Evolutionary conservation across 345 rosid species (phyloP).

Genomic region (Syzygium aqueum): DNA sequence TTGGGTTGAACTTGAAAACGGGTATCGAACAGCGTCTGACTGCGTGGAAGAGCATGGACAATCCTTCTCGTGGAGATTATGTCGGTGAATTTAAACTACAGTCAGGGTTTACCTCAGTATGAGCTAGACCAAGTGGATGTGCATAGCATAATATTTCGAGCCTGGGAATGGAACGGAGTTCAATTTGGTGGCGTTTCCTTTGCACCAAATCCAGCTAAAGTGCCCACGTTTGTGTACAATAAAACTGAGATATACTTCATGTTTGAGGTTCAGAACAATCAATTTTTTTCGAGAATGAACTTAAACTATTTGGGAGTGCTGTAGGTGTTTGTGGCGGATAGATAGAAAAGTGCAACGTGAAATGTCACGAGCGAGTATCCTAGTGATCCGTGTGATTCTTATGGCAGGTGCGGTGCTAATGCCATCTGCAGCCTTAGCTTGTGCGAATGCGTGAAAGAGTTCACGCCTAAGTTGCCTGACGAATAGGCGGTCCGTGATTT

Average conservation of each 20-base stretch:
- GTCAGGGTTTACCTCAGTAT: conserved; percentile 4
- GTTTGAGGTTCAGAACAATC: background rate
- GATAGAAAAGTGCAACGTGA: background rate
- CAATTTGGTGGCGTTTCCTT: conserved; percentile 14
- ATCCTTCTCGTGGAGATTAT: conserved; percentile 20
- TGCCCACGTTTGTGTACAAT: background rate
- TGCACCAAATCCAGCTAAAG: conserved; percentile 1
- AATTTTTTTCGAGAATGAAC: background rate
- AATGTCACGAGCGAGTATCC: background rate
- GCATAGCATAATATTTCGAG: background rate
- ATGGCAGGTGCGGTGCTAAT: conserved; percentile 3
- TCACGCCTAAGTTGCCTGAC: conserved; percentile 10
- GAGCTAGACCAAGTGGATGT: conserved; percentile 6
- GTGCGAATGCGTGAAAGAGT: conserved; percentile 25
- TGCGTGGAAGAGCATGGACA: conserved; percentile 16
- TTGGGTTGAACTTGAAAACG: conserved; percentile 3
- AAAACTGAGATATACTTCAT: conserved; percentile 10
- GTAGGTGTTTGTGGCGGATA: too few species aligned
- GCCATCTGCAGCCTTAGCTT: background rate
- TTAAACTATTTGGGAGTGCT: background rate
- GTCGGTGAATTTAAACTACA: background rate
- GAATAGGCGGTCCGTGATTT: conserved; percentile 14
- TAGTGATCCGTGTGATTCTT: background rate
- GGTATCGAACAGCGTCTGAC: conserved; percentile 4
- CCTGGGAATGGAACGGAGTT: conserved; percentile 29